These are phyloP conservation scores for Metschnikowia lunata DNA, from an alignment of 805 yeast species.

Conservation along the genomic window DNA sequence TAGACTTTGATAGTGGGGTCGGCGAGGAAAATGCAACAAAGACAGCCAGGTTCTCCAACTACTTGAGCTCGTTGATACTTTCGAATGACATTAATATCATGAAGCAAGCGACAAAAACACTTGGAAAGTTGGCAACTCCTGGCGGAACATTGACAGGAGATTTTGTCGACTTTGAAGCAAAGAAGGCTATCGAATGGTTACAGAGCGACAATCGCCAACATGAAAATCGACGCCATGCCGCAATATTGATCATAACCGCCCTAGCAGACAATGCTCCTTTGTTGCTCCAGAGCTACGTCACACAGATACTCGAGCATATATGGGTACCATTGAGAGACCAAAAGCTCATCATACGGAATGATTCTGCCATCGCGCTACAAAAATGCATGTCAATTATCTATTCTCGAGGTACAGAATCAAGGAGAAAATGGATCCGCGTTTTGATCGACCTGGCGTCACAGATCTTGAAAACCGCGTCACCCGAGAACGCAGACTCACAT, in stretches of 20 bases:
- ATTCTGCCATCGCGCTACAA: constrained; percentile 77
- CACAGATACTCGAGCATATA: constrained; percentile 72
- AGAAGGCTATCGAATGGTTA: constrained; percentile 85
- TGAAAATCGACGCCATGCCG: constrained; percentile 85
- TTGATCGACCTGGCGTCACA: constrained; percentile 64
- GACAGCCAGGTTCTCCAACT: constrained; percentile 88
- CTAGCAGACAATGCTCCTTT: constrained; percentile 87
- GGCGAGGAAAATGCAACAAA: constrained; percentile 81
- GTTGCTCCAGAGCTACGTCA: constrained; percentile 69
- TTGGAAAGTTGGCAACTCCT: constrained; percentile 85
- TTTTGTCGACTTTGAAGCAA: constrained; percentile 88
- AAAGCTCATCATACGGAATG: constrained; percentile 68
- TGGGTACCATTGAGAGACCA: constrained; percentile 87
- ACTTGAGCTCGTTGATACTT: constrained; percentile 72
- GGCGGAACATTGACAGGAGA: constrained; percentile 89
- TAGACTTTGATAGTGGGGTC: constrained; percentile 73
- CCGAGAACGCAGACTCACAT: constrained; percentile 9
- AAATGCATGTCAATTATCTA: constrained; percentile 75
- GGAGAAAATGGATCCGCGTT: constrained; percentile 71
- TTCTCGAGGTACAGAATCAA: constrained; percentile 66
- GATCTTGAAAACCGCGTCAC: constrained; percentile 39
- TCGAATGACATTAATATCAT: constrained; percentile 81
- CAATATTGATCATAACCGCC: constrained; percentile 75
- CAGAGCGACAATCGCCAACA: constrained; percentile 71
- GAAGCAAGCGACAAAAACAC: constrained; percentile 78